These are phyloP conservation scores for Castanospermum australe DNA, from an alignment of 306 rosid species.

Conservation along the genomic window DNA sequence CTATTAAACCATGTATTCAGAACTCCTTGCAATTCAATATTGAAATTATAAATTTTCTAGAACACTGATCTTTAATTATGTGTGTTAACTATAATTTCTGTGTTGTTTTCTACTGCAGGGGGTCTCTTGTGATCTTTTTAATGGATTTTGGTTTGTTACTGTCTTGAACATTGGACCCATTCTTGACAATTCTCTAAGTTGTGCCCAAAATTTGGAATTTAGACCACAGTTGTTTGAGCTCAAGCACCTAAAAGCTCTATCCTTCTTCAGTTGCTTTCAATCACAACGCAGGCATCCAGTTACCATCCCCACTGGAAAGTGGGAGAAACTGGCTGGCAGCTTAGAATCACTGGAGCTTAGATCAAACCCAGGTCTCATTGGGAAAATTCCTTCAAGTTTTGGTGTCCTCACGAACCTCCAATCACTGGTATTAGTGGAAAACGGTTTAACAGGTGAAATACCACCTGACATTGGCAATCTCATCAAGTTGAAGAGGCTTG, in stretches of 20 bases:
- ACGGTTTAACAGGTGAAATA: constrained; percentile 61
- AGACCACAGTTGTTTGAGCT: constrained; percentile 60
- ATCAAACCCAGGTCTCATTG: constrained; percentile 67
- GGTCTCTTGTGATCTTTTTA: constrained; percentile 77
- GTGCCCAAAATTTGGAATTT: constrained; percentile 54
- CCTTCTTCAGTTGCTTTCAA: constrained; percentile 74
- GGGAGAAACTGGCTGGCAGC: constrained; percentile 66
- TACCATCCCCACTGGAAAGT: constrained; percentile 52
- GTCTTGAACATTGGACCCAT: constrained; percentile 71
- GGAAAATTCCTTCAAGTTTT: constrained; percentile 56
- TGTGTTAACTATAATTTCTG: neutral
- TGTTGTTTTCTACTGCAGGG: constrained; percentile 59
- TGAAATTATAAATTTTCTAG: neutral
- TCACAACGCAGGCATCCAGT: constrained; percentile 44
- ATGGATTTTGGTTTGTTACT: constrained; percentile 88
- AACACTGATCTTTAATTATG: neutral
- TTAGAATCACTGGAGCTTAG: constrained; percentile 80
- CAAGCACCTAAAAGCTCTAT: constrained; percentile 60
- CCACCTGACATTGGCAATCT: constrained; percentile 62
- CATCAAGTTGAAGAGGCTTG: constrained; percentile 58
- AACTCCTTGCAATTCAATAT: neutral
- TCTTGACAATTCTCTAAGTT: constrained; percentile 78
- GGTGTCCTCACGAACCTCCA: constrained; percentile 66
- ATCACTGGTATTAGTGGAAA: constrained; percentile 67
- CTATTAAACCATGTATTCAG: neutral